Percentiles rank a stretch among this genome's conserved stretches.
Conservation (phyloP, 2,329 filamentous ascomycete species). For the Arthrobotrys pseudoclavata region DNA sequence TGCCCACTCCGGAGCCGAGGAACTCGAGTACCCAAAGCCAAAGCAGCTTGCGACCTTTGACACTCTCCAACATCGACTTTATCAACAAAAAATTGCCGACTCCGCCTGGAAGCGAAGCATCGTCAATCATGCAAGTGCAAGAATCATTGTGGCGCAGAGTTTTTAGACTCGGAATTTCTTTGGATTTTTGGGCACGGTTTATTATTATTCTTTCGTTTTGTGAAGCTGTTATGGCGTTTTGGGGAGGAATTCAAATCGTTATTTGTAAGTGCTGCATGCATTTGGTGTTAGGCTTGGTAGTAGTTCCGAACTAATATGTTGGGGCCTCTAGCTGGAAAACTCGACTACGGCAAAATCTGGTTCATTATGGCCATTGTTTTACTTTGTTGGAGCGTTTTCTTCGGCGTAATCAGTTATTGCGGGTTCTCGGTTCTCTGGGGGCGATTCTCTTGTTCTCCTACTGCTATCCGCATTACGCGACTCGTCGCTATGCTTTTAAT, state of each 20-base stretch:
- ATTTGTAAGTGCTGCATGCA: conserved; percentile 45
- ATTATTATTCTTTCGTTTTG: conserved; percentile 54
- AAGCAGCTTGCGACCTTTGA: conserved; percentile 43
- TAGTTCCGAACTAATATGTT: background rate
- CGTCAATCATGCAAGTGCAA: conserved; percentile 26
- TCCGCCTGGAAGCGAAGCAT: conserved; percentile 38
- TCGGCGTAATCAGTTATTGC: conserved; percentile 35
- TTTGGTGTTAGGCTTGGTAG: background rate
- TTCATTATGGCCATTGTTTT: conserved; percentile 36
- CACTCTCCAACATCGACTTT: conserved; percentile 36
- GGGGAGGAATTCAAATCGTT: conserved; percentile 57
- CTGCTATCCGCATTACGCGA: conserved; percentile 42
- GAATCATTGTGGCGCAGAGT: conserved; percentile 47
- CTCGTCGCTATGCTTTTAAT: conserved; percentile 43
- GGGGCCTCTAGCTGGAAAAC: conserved; percentile 40
- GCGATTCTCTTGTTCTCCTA: conserved; percentile 42
- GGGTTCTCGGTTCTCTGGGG: conserved; percentile 54
- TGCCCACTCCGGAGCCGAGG: conserved; percentile 22
- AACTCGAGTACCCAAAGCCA: conserved; percentile 10
- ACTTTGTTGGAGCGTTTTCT: conserved; percentile 41
- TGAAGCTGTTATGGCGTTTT: conserved; percentile 55
- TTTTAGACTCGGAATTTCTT: conserved; percentile 38
- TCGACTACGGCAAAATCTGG: conserved; percentile 53
- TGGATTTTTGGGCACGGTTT: conserved; percentile 52
- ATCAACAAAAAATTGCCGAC: conserved; percentile 54